Base-by-base conservation (phyloP, 768 basidiomycete species). In the Tricholoma matsutake region DNA sequence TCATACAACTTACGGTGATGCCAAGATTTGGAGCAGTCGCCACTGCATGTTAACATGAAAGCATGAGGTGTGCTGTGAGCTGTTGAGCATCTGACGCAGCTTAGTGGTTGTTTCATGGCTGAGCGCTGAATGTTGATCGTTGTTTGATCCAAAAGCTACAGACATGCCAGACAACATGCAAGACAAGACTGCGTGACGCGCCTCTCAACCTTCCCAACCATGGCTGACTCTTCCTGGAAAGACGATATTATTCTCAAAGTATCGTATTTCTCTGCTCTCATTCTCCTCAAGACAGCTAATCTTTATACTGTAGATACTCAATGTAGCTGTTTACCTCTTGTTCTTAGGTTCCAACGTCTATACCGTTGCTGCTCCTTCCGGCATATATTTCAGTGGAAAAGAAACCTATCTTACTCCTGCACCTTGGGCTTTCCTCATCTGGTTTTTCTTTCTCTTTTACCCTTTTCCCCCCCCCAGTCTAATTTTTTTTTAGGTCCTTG, bases 371-470 rank as follows among this genome's bases (percentile, higher is more conserved):
- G 83, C 85, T 2, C 92, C 92, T 0, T 81, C 83, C 43, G 86
- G 83, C 63, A 81, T 86, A 55, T 92, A 93, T 76, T 85, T 81
- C 70, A 73, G 79, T 64, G 86, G 85, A 49, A 93, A 93, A 72
- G 87, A 91, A 66, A 97, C 96, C 0, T 98, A 95, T 74, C 78
- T 98, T 60, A 97, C 95, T 1, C 96, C 96, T n/a, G 92, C 93
- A 25, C 86, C 88, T 28, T 97, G 91, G 86, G 89, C 92, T 1
- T 96, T 94, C 79, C 83, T 89, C 78, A 89, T 95, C 71, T 96
- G 94, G 93, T 90, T 58, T 43, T 79, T 71, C 34, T 13, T 32
- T 28, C 20, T 20, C 14, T 34, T 29, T 16, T 34, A 22, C 25
- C 53, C 49, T 20, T 49, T 31, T 6, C 20, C n/a, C n/a, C 7